Percentiles rank a stretch among this genome's conserved stretches.
Evolutionary conservation across 805 yeast genomes (phyloP).

Genomic region (Suhomyces prunicola): DNA sequence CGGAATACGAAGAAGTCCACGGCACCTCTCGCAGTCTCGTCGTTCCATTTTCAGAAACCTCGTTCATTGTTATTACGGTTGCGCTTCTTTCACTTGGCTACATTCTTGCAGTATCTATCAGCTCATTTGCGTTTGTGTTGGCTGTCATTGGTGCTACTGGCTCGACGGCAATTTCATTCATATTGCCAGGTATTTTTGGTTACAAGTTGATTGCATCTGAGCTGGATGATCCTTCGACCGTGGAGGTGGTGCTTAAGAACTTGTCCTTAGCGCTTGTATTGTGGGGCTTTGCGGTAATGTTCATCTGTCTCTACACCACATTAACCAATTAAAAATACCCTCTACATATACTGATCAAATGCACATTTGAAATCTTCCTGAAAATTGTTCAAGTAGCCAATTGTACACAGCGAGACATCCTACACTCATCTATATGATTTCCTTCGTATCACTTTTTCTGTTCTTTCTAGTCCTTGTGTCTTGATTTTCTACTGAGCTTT

Average conservation of each 20-base stretch:
- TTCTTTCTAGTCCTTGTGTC: background rate
- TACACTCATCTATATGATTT: too few species aligned
- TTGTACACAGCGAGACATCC: too few species aligned
- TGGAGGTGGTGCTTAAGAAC: conserved; percentile 36
- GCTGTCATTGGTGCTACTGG: conserved; percentile 94
- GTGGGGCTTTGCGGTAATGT: conserved; percentile 73
- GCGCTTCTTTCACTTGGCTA: conserved; percentile 51
- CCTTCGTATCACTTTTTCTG: too few species aligned
- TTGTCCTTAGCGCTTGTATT: conserved; percentile 53
- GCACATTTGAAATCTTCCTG: too few species aligned
- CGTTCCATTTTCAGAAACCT: conserved; percentile 28
- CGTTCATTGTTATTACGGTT: conserved; percentile 28
- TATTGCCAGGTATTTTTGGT: conserved; percentile 85
- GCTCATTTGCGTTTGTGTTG: conserved; percentile 74
- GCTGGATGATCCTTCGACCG: conserved; percentile 18
- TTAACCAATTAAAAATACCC: background rate
- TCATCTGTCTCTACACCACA: conserved; percentile 49
- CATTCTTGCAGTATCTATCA: conserved; percentile 59
- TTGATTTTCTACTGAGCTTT: background rate
- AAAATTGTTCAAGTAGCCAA: too few species aligned
- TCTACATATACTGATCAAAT: too few species aligned
- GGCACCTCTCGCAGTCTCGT: conserved; percentile 8
- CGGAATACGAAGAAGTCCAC: conserved; percentile 4
- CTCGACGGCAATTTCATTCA: conserved; percentile 86
- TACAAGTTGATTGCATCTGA: conserved; percentile 64